Percentiles rank a stretch among this genome's conserved stretches.
Conservation (phyloP, 495 filamentous ascomycete species). For the Annulohypoxylon moriforme region DNA sequence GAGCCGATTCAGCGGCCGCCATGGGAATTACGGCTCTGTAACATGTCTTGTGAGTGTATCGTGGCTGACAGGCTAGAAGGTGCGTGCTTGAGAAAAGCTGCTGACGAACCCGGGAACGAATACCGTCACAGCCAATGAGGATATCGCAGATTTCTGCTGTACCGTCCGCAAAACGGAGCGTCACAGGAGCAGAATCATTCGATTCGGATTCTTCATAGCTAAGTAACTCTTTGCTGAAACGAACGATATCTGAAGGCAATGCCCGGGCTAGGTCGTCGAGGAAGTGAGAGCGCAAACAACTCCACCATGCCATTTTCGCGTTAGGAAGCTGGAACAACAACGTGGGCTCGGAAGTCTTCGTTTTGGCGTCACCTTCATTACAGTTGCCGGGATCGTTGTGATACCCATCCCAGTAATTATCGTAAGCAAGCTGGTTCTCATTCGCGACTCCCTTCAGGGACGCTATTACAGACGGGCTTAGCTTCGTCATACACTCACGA, state of each 20-base stretch:
- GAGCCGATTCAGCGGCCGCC: slow-evolving; percentile 50
- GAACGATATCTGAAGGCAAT: slow-evolving; percentile 54
- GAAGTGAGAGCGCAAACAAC: slow-evolving; percentile 62
- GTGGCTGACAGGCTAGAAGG: slow-evolving; percentile 29
- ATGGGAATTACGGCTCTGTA: slow-evolving; percentile 64
- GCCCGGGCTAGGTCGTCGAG: slow-evolving; percentile 63
- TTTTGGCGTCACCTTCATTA: not conserved
- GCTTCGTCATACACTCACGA: slow-evolving; percentile 36
- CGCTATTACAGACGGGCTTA: not conserved
- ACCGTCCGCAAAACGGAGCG: slow-evolving; percentile 62
- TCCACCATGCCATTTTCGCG: slow-evolving; percentile 8
- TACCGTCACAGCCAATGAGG: slow-evolving; percentile 66
- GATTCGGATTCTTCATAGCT: slow-evolving; percentile 27
- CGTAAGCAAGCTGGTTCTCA: slow-evolving; percentile 2
- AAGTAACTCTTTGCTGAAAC: slow-evolving; percentile 53
- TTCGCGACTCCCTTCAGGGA: not conserved
- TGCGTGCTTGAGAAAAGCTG: slow-evolving; percentile 45
- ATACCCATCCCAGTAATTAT: slow-evolving; percentile 3
- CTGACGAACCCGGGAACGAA: slow-evolving; percentile 60
- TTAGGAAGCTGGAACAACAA: slow-evolving; percentile 29
- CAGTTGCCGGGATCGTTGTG: not conserved
- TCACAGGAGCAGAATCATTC: slow-evolving; percentile 16
- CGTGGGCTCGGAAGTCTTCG: slow-evolving; percentile 23
- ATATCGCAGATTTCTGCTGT: slow-evolving; percentile 45
- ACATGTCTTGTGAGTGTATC: slow-evolving; percentile 59